Evolutionary conservation across 805 yeast species (phyloP), one percentile per base, ranked within the genome.

Genomic region (Wickerhamiella slavikovae): DNA sequence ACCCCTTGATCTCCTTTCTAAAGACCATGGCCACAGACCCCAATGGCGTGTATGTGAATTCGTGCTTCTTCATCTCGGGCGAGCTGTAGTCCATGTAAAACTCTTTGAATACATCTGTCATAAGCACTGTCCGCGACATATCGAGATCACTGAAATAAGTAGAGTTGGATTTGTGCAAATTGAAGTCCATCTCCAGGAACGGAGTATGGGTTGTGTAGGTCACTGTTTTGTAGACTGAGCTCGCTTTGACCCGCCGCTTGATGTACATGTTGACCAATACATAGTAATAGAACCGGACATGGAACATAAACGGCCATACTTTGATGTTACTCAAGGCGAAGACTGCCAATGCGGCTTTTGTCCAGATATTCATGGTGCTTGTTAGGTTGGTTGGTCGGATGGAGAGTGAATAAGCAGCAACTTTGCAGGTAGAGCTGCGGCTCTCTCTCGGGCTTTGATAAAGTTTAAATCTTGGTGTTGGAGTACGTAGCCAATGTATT

Each of bases 91-190:
- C 46, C 36, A 55, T 46, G 41, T 72, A 68, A 33, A 68, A 55
- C 38, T 62, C 62, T 41, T 67, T 71, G 41, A 83, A 66, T 4
- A 68, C 52, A 26, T 54, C 49, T 15, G 66, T 52, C 54, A 80
- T 54, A 31, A 72, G 50, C 33, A 69, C 67, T 5, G 76, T 60
- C 45, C 95, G 66, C 3, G 78, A 69, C 37, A 80, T 59, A 46
- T 83, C 95, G 46, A 79, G 56, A 39, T 83, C 95, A 13, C 60
- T 54, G 43, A 76, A 74, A 51, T 83, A 85, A 1, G 93, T 75
- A 5, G 85, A 70, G 48, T 85, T 85, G 33, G 75, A 68, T 55
- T 83, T 85, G 57, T 83, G 96, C 28, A 80, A 42, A 45, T 79
- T 79, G 56, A 77, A 65, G 50, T 83, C 95, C 45, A 79, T 70